Evolutionary conservation across 441 rosid genomes (phyloP).

Genomic region (Theobroma grandiflorum): DNA sequence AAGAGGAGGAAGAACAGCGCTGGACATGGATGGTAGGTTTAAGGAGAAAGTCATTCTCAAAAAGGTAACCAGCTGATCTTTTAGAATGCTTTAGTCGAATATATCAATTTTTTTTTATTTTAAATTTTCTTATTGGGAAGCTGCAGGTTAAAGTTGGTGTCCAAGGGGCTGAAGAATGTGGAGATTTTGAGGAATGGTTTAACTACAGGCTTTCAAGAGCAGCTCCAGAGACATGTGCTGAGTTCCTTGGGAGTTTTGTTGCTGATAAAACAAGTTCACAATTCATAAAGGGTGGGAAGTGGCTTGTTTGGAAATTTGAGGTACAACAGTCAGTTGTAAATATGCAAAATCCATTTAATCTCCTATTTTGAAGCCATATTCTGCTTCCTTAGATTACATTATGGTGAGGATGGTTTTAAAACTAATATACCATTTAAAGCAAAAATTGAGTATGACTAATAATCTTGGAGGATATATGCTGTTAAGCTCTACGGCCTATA

Average conservation of each 20-base stretch:
- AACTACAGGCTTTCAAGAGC: conserved; percentile 95
- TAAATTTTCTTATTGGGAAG: conserved; percentile 16
- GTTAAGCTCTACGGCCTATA: not conserved
- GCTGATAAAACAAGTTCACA: conserved; percentile 73
- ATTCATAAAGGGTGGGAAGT: conserved; percentile 84
- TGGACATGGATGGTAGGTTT: conserved; percentile 50
- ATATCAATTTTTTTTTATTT: not conserved
- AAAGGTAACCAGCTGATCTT: conserved; percentile 51
- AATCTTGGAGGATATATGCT: not conserved
- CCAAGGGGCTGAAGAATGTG: conserved; percentile 84
- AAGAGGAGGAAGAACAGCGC: conserved; percentile 54
- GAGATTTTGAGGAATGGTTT: conserved; percentile 97
- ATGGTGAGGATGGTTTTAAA: not conserved
- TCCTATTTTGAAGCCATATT: not conserved
- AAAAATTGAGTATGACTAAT: not conserved
- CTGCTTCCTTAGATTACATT: conserved; percentile 2
- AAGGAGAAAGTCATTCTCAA: conserved; percentile 88
- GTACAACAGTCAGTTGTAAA: conserved; percentile 37
- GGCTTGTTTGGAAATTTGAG: conserved; percentile 99
- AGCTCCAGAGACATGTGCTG: conserved; percentile 97
- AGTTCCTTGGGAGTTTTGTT: conserved; percentile 89
- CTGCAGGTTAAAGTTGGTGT: conserved; percentile 85
- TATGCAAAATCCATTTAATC: not conserved
- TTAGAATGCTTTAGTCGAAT: not conserved
- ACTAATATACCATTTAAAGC: not conserved